Conservation (phyloP, 768 basidiomycete genomes). For the Auriscalpium microsporum region DNA sequence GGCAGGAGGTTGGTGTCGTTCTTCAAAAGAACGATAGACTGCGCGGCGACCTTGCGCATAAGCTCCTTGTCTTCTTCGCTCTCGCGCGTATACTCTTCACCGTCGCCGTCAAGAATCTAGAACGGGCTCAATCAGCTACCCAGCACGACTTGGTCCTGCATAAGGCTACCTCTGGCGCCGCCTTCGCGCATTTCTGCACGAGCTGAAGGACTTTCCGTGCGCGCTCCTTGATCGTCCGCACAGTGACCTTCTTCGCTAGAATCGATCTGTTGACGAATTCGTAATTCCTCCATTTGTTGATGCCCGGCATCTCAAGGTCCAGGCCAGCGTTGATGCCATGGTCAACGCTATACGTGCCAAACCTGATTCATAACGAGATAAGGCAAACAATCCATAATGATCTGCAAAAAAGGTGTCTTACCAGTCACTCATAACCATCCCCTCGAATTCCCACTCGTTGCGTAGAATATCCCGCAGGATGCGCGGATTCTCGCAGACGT, state of each 20-base stretch:
- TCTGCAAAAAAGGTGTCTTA: conserved; percentile 19
- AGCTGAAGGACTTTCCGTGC: conserved; percentile 58
- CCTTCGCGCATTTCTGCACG: conserved; percentile 60
- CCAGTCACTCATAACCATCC: conserved; percentile 81
- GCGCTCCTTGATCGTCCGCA: conserved; percentile 57
- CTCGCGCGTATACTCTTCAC: conserved; percentile 53
- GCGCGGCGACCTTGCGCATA: conserved; percentile 58
- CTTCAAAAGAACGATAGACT: conserved; percentile 70
- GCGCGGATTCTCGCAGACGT: conserved; percentile 55
- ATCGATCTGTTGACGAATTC: conserved; percentile 58
- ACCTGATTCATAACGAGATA: conserved; percentile 33
- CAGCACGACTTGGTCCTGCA: background rate
- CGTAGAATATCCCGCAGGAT: conserved; percentile 56
- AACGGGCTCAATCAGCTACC: background rate
- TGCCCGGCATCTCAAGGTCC: conserved; percentile 75
- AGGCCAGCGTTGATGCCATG: conserved; percentile 64
- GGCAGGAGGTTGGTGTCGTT: conserved; percentile 53
- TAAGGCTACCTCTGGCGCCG: conserved; percentile 49
- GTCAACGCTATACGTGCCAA: conserved; percentile 62
- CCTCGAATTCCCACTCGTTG: conserved; percentile 69
- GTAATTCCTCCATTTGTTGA: conserved; percentile 67
- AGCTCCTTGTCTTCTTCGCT: conserved; percentile 52
- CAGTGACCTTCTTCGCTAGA: conserved; percentile 51
- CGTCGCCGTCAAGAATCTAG: conserved; percentile 66
- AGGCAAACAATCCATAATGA: background rate